phyloP scores from a whole-genome alignment of 108 stramenopile genomes.

The Skeletonema menzelii region DNA sequence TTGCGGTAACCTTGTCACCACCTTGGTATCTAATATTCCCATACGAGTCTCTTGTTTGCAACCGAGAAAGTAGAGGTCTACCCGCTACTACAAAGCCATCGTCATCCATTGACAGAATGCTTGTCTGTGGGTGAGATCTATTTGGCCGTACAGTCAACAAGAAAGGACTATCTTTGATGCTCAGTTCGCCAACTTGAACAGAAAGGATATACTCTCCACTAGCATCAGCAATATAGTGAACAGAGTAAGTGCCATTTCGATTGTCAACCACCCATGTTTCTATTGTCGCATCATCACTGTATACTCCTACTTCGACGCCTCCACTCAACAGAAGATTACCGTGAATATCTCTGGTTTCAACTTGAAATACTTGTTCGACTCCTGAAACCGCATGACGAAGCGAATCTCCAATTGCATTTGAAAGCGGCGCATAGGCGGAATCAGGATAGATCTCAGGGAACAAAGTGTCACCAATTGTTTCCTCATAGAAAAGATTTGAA shows the following conservation, averaged over 20 bases:
- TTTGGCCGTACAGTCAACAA: conserved; percentile 12
- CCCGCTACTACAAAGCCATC: conserved; percentile 7
- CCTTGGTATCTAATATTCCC: conserved; percentile 8
- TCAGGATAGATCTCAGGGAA: conserved; percentile 15
- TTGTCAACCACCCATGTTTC: conserved; percentile 3
- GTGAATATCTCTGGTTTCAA: conserved; percentile 16
- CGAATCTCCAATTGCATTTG: conserved; percentile 19
- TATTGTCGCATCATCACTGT: conserved; percentile 1
- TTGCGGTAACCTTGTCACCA: conserved; percentile 14
- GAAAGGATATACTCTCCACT: conserved; percentile 10
- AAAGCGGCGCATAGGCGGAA: conserved; percentile 5
- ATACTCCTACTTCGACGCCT: background rate
- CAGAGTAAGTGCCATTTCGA: conserved; percentile 3
- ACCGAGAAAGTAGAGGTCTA: background rate
- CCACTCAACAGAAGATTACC: conserved; percentile 14
- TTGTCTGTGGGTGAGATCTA: background rate
- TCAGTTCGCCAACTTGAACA: background rate
- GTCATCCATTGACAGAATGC: background rate
- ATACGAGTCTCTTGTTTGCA: conserved; percentile 17
- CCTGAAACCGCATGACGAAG: conserved; percentile 15
- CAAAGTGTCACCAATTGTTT: background rate
- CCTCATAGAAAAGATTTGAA: conserved; percentile 5
- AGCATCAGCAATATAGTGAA: background rate
- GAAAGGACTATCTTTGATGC: conserved; percentile 22
- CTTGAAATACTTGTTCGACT: conserved; percentile 13